Evolutionary conservation across 495 filamentous ascomycete species (phyloP), one percentile per base, ranked within the genome.

Genomic region (Penicillium arizonense): DNA sequence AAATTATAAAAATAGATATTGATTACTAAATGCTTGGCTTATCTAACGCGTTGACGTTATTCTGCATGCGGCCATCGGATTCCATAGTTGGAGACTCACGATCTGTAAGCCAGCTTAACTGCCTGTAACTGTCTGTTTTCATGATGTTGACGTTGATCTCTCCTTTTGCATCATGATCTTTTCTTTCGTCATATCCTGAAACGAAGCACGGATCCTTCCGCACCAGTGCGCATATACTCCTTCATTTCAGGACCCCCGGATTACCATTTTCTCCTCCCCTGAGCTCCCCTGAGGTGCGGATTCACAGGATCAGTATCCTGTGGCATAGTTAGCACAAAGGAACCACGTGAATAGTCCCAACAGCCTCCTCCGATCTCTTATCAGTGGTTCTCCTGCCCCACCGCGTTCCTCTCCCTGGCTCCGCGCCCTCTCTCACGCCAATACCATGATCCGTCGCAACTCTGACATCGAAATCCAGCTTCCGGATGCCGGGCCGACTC

Each of bases 391-490:
- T 48, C 11, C 48, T 58, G 54, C 63, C 63, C 61, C 63, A 47
- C 63, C 44, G 60, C 14, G 36, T 20, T 53, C 24, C 50, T 50
- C 37, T 39, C 41, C 44, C 21, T 12, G 34, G 30, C 54, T 23
- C 30, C 39, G 47, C 28, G 33, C 41, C 40, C 46, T 20, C 34
- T 26, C 36, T 21, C 18, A 43, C 41, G 44, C n/a, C 57, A 45
- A 41, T 56, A 71, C 42, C 47, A 77, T 74, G 70, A 70, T 77
- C 62, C 75, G 73, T 55, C 72, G 70, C 61, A 74, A 76, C 57
- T 77, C 75, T 24, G 73, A 77, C 41, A 71, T 77, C 45, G 73
- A 75, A 54, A 65, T 76, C 21, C 72, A 74, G 32, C 70, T 77
- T 26, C 71, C 75, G 41, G 73, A 75, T 62, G 67, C 64, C 35